Base-by-base conservation (phyloP, 176 grass and related monocot genomes). In the Triticum urartu region DNA sequence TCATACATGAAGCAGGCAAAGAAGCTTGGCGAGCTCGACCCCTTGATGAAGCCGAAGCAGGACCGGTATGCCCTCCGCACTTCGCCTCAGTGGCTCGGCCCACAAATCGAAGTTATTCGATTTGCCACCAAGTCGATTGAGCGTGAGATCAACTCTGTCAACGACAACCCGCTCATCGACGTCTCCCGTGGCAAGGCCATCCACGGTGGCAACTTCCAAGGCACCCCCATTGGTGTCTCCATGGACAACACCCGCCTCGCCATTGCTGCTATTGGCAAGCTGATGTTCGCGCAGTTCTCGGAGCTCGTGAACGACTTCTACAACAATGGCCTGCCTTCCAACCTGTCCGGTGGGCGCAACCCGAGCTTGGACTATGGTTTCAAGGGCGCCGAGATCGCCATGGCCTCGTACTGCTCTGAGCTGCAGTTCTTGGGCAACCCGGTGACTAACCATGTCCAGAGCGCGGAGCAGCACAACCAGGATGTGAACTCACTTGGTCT, bases 61-160 rank as follows among this genome's bases (percentile, higher is more conserved):
- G 95, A 98, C 85, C 26, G 95, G 4, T 98, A 98, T 36, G 95
- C 95, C 3, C 95, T 98, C 47, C 95, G 95, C 82, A 98, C 95
- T 0, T 98, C 95, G 0, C 95, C 95, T 13, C 95, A 98, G 66
- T 98, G 95, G 95, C 95, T 98, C 1, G 95, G 95, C 33, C 95
- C 95, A 1, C 95, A 98, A 85, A 91, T 98, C 50, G 95, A 98
- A 4, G 95, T 98, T 30, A 95, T 98, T 54, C 91, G 95, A 9
- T 75, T 86, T n/a, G 93, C 95, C 72, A 98, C 95, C 80, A 95
- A 95, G 77, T 94, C 96, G 0, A 98, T 98, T 9, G 96, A 98
- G 90, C 90, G 96, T 14, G 96, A 98, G 91, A 98, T 98, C 90
- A 98, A 98, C 88, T 98, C 96, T 17, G 96, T 98, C 67, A 98